phyloP scores from a whole-genome alignment of 257 asterid species.

The Primulina huaijiensis region DNA sequence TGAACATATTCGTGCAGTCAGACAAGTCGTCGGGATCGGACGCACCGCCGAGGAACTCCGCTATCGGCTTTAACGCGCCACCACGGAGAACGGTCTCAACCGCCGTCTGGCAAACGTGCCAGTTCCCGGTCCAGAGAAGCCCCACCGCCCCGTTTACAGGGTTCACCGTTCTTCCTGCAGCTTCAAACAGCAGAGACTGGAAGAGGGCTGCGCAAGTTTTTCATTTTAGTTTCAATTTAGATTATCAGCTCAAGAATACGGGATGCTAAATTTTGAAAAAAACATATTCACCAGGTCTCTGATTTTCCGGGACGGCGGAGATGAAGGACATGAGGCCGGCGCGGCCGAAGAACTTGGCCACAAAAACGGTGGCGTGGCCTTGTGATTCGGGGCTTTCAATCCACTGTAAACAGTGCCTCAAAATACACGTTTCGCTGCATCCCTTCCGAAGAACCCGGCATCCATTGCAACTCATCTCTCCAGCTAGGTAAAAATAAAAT shows the following conservation, averaged over 20 bases:
- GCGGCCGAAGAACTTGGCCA: constrained; percentile 77
- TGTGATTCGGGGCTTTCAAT: constrained; percentile 55
- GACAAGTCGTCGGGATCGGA: constrained; percentile 41
- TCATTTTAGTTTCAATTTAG: constrained; percentile 1
- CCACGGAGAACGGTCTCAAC: constrained; percentile 73
- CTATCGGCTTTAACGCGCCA: constrained; percentile 47
- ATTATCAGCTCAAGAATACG: not conserved
- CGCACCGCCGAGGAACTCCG: constrained; percentile 36
- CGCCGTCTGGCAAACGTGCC: constrained; percentile 70
- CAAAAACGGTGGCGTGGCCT: constrained; percentile 72
- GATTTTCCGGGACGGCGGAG: constrained; percentile 57
- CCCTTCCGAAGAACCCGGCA: constrained; percentile 76
- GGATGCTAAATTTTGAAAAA: not conserved
- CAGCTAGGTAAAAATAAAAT: not conserved
- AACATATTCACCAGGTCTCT: constrained; percentile 44
- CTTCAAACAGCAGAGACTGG: constrained; percentile 64
- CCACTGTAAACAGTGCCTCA: constrained; percentile 61
- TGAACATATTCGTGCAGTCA: constrained; percentile 39
- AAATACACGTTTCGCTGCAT: constrained; percentile 63
- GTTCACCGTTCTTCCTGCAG: constrained; percentile 78
- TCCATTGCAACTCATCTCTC: constrained; percentile 68
- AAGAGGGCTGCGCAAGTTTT: constrained; percentile 46
- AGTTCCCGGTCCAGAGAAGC: constrained; percentile 53
- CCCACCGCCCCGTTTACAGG: constrained; percentile 78
- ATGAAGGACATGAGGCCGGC: constrained; percentile 70